Evolutionary conservation across 768 basidiomycete species (phyloP).

Genomic region (Pisolithus marmoratus): DNA sequence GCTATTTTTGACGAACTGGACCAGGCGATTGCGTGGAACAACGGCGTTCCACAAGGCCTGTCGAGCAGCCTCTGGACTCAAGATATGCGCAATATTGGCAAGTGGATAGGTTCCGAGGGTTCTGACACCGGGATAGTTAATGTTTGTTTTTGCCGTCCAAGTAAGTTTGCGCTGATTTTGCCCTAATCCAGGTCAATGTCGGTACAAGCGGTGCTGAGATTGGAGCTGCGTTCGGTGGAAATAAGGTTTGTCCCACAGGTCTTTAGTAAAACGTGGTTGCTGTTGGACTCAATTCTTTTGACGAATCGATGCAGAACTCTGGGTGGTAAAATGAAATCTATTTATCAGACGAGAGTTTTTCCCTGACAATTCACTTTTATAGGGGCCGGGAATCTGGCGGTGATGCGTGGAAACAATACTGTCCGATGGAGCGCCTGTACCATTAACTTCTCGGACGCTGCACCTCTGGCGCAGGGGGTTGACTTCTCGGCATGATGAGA

Average conservation of each 20-base stretch:
- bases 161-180: neutral
- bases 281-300: constrained; percentile 5
- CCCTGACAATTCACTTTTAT: constrained; percentile 15
- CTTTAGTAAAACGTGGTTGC: constrained; percentile 8
- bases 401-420: constrained; percentile 98
- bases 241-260: constrained; percentile 54
- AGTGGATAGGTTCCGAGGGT: constrained; percentile 88
- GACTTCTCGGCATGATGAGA: constrained; percentile 53
- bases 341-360: constrained; percentile 12
- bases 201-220: constrained; percentile 69
- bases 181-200: constrained; percentile 50
- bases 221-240: constrained; percentile 89
- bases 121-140: constrained; percentile 92
- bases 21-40: constrained; percentile 86
- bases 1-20: constrained; percentile 83
- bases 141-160: constrained; percentile 38
- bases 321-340: constrained; percentile 55
- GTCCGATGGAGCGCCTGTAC: constrained; percentile 91
- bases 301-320: constrained; percentile 52
- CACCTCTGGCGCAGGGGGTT: constrained; percentile 91
- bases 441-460: constrained; percentile 85
- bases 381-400: constrained; percentile 97
- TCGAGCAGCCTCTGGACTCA: constrained; percentile 90
- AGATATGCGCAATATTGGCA: constrained; percentile 76
- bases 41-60: constrained; percentile 84